Base-by-base conservation (phyloP, 1,284 basidiomycete genomes). In the Trichosporon ovoides region DNA sequence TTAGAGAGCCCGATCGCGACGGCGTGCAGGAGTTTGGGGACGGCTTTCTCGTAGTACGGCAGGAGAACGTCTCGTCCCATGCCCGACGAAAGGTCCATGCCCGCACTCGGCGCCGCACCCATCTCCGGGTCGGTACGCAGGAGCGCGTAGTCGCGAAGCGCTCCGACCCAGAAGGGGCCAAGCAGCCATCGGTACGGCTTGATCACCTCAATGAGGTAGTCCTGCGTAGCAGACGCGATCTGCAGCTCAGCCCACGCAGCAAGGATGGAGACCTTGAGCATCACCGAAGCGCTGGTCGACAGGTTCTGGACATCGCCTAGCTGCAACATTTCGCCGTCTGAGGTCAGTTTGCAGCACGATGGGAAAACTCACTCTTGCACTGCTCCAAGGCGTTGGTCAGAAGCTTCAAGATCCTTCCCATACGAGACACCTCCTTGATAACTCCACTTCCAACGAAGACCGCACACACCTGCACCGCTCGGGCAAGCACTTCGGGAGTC, bases 171-270 rank as follows among this genome's bases (percentile, higher is more conserved):
- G 57, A 93, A 83, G 0, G 86, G 84, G 6, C 87, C 86, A 18
- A 98, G 82, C 0, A 84, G 82, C 6, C 81, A 77, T 35, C 87
- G 80, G 71, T 97, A 87, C 4, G 95, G 93, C 67, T 86, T 83
- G 53, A 98, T 83, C 1, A 99, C 89, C 19, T 87, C 82, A 24
- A 83, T 79, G 7, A 98, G 82, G 75, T 97, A 97, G 1, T 76
- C 69, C 69, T 94, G 90, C 36, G 84, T 80, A 0, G 81, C 75
- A 60, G 87, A 87, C 1, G 94, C 86, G 2, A 93, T 83, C 70
- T 94, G 85, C 13, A 99, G 81, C 71, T 96, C 87, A 13, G 95
- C 94, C 95, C 95, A 99, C 0, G 95, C 96, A 1, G 91, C 88
- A 31, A 98, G 81, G 6, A 91, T 90, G 0, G 95, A 93, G 35